Evolutionary conservation across 805 yeast species (phyloP).

Genomic region (Candida tammaniensis): DNA sequence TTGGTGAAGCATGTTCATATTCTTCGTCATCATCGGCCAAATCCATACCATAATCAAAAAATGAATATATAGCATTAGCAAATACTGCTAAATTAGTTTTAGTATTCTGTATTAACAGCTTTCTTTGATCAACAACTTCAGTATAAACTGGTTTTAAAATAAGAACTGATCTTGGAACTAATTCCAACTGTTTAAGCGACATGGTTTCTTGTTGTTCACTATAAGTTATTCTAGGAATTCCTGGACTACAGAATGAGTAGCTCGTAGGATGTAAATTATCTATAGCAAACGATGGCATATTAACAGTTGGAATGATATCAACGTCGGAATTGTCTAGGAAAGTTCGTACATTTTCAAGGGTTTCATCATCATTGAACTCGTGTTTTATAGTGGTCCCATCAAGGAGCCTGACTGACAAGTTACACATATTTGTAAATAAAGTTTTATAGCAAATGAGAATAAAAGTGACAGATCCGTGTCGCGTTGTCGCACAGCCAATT

Average conservation of each 20-base stretch:
- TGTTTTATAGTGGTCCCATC: constrained; percentile 62
- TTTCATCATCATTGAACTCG: constrained; percentile 44
- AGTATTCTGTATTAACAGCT: constrained; percentile 9
- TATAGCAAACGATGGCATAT: constrained; percentile 50
- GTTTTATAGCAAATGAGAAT: neutral
- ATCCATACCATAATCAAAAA: constrained; percentile 41
- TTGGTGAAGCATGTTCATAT: constrained; percentile 9
- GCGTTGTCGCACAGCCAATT: too few relatives aligned
- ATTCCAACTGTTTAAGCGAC: constrained; percentile 50
- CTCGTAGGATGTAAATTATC: constrained; percentile 57
- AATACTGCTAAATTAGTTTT: constrained; percentile 13
- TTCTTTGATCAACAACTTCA: constrained; percentile 14
- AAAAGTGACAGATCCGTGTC: too few relatives aligned
- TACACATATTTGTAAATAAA: constrained; percentile 27
- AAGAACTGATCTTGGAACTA: constrained; percentile 72
- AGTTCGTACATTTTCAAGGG: constrained; percentile 55
- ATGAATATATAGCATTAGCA: constrained; percentile 34
- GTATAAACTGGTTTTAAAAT: constrained; percentile 62
- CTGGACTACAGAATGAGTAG: constrained; percentile 36
- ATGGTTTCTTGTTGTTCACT: constrained; percentile 50
- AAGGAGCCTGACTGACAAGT: constrained; percentile 58
- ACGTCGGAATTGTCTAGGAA: constrained; percentile 47
- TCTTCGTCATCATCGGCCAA: constrained; percentile 6
- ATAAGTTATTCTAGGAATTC: constrained; percentile 48
- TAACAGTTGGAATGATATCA: constrained; percentile 38